phyloP scores from a whole-genome alignment of 306 rosid genomes.

The Castanospermum australe region DNA sequence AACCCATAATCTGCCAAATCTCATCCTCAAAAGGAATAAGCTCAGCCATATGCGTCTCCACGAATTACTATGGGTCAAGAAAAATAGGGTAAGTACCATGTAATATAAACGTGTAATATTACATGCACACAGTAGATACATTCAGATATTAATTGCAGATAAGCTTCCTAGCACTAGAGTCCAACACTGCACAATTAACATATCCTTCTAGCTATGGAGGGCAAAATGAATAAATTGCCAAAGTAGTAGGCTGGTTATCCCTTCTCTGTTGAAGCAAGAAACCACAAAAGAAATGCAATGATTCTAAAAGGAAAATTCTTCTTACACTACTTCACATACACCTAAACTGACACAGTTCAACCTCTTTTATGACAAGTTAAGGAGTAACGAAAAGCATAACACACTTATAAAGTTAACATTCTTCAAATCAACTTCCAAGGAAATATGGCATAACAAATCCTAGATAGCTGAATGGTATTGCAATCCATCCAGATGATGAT shows the following conservation, averaged over 20 bases:
- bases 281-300: background rate
- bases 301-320: background rate
- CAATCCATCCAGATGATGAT: background rate
- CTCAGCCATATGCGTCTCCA: background rate
- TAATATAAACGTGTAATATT: background rate
- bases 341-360: background rate
- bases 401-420: background rate
- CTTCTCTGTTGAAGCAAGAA: background rate
- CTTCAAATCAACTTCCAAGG: background rate
- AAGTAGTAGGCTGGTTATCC: background rate
- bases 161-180: background rate
- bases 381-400: background rate
- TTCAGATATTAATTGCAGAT: background rate
- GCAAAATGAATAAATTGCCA: background rate
- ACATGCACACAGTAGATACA: background rate
- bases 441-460: background rate
- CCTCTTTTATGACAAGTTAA: background rate
- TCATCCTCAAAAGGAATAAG: background rate
- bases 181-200: background rate
- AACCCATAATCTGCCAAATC: conserved; percentile 4
- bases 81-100: background rate
- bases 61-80: background rate
- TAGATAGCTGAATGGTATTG: background rate
- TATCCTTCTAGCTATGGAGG: background rate
- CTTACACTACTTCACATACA: background rate